Percentiles rank a stretch among this genome's conserved stretches.
Evolutionary conservation across 805 yeast genomes (phyloP).

Genomic region (Hanseniaspora taiwanica): DNA sequence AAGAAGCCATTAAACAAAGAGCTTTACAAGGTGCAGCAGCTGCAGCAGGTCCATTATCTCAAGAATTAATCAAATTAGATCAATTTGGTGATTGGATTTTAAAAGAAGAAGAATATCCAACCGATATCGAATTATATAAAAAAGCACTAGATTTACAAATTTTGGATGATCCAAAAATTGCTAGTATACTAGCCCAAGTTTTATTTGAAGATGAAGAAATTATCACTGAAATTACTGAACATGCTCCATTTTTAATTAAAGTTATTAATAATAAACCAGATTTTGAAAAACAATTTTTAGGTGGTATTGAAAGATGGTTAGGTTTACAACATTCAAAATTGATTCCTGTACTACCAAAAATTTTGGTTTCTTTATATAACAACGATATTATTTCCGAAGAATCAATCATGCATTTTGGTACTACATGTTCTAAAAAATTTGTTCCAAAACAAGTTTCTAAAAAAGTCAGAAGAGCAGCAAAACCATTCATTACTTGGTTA

Average conservation of each 20-base stretch:
- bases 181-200: constrained; percentile 86
- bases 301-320: constrained; percentile 89
- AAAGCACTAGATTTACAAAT: constrained; percentile 73
- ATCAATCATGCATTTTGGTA: constrained; percentile 70
- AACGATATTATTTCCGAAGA: constrained; percentile 78
- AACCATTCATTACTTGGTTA: constrained; percentile 90
- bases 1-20: constrained; percentile 88
- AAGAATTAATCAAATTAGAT: constrained; percentile 39
- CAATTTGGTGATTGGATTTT: constrained; percentile 83
- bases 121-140: constrained; percentile 86
- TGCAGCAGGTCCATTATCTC: constrained; percentile 27
- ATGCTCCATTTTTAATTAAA: constrained; percentile 73
- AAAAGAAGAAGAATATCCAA: constrained; percentile 49
- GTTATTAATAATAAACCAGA: constrained; percentile 45
- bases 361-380: constrained; percentile 70
- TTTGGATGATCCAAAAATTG: constrained; percentile 55
- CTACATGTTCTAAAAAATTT: constrained; percentile 82
- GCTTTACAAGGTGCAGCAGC: constrained; percentile 74
- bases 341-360: constrained; percentile 64
- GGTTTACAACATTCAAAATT: constrained; percentile 70
- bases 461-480: constrained; percentile 91
- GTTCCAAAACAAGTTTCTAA: constrained; percentile 86
- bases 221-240: constrained; percentile 41
- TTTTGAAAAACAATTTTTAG: constrained; percentile 80
- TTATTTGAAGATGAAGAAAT: constrained; percentile 64